These are phyloP conservation scores for Fusarium verrucosum DNA, from an alignment of 2,329 filamentous ascomycete species.

Conservation along the genomic window DNA sequence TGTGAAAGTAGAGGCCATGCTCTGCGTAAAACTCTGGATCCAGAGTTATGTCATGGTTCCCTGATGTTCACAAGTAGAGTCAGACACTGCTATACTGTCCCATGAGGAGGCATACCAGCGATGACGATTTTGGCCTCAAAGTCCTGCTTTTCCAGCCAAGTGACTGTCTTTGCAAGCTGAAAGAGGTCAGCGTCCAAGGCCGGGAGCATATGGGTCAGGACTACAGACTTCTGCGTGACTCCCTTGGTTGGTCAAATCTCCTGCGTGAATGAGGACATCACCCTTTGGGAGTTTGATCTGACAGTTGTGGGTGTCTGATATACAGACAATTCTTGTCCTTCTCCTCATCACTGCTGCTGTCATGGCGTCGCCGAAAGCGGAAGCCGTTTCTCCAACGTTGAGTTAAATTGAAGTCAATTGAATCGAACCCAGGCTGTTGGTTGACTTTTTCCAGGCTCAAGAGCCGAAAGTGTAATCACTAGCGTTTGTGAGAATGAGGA, in stretches of 20 bases:
- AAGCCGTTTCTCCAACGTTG: slow-evolving; percentile 20
- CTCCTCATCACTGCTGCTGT: slow-evolving; percentile 38
- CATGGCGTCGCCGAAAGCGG: slow-evolving; percentile 22
- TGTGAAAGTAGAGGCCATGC: slow-evolving; percentile 65
- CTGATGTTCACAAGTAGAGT: slow-evolving; percentile 50
- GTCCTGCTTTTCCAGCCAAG: slow-evolving; percentile 73
- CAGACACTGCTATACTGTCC: slow-evolving; percentile 2
- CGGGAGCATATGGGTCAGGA: not conserved
- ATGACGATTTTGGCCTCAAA: slow-evolving; percentile 77
- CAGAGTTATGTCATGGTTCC: slow-evolving; percentile 80
- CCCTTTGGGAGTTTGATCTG: slow-evolving; percentile 72
- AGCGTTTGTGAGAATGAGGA: slow-evolving; percentile 12
- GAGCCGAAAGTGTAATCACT: slow-evolving; percentile 30
- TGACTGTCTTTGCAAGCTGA: slow-evolving; percentile 66
- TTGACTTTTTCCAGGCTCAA: slow-evolving; percentile 28
- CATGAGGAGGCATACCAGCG: slow-evolving; percentile 61
- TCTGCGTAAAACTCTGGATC: slow-evolving; percentile 69
- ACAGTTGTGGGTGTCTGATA: slow-evolving; percentile 80
- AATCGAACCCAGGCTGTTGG: slow-evolving; percentile 23
- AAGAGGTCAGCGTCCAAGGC: slow-evolving; percentile 10
- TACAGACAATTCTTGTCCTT: slow-evolving; percentile 74
- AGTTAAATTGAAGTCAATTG: no score
- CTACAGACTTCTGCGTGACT: slow-evolving; percentile 60
- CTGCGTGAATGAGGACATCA: slow-evolving; percentile 79
- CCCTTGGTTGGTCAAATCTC: slow-evolving; percentile 80